Base-by-base conservation (phyloP, 2,329 filamentous ascomycete species). In the Myrmaecium sp. region DNA sequence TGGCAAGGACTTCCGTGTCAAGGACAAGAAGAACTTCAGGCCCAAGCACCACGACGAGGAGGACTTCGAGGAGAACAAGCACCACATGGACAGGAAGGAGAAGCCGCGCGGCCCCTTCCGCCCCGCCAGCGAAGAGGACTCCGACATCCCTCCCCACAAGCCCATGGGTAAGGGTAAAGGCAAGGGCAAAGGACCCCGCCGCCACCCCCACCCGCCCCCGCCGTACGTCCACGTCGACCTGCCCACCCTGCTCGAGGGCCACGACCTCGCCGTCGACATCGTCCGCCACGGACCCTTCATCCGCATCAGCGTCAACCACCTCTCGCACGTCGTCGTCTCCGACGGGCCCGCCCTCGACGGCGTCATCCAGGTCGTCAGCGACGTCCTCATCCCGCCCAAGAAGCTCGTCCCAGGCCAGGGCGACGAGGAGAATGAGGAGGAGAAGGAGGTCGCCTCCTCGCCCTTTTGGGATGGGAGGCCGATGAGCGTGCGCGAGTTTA, bases 341-440 rank as follows among this genome's bases (percentile, higher is more conserved):
- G 82, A 93, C 44, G 74, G 62, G 1, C 50, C 89, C 29, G 77
- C 74, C 0, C 67, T 64, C 42, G 79, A 93, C 44, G 84, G 84
- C 17, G 82, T 86, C 9, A 66, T 92, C 19, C 84, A 93, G 30
- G 71, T 86, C 10, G 60, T 89, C 0, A 62, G 65, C 25, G 63
- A 63, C 30, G 69, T 93, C 0, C 54, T 91, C 30, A 69, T 94
- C 35, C 84, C 84, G 21, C 80, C 82, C 2, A 71, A 67, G 51
- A 62, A 61, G 33, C 43, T 58, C 38, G 51, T 52, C 33, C 44
- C 43, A 9, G 20, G 31, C 3, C 51, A 49, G 13, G 38, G 38
- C 5, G 38, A 47, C 30, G 36, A 40, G 14, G 23, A 38, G 35
- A 25, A 43, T 0, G 44, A 41, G 26, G 44, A 49, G 22, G 36